Evolutionary conservation across 1,284 basidiomycete species (phyloP).

Genomic region (Pascua guehoae): DNA sequence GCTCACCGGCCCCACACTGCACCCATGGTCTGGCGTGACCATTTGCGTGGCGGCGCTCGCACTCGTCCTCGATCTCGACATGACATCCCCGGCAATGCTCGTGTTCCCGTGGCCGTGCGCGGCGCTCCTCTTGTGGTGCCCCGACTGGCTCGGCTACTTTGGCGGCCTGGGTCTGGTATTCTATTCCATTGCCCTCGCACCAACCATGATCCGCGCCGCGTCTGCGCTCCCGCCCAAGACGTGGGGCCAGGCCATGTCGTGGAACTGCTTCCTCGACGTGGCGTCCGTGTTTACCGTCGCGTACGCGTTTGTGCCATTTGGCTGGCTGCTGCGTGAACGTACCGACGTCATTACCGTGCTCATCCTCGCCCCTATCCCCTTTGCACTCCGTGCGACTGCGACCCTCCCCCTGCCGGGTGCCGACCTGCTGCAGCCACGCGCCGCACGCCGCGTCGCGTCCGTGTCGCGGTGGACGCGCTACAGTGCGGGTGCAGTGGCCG

Average conservation of each 20-base stretch:
- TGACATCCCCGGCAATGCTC: constrained; percentile 2
- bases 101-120: constrained; percentile 30
- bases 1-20: constrained; percentile 66
- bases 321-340: constrained; percentile 71
- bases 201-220: constrained; percentile 55
- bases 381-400: constrained; percentile 2
- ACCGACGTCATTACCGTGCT: constrained; percentile 59
- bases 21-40: constrained; percentile 67
- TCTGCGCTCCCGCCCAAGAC: constrained; percentile 47
- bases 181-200: constrained; percentile 66
- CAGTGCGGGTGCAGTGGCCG: constrained; percentile 14
- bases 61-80: constrained; percentile 3
- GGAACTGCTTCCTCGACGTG: constrained; percentile 64
- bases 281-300: constrained; percentile 80
- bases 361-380: constrained; percentile 16
- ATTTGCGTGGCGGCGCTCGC: constrained; percentile 64
- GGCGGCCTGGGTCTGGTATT: constrained; percentile 66
- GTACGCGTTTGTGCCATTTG: constrained; percentile 90
- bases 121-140: constrained; percentile 59
- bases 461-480: constrained; percentile 44
- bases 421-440: constrained; percentile 15
- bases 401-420: constrained; percentile 20
- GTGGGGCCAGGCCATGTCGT: constrained; percentile 60
- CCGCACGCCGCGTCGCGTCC: constrained; percentile 14
- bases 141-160: constrained; percentile 70